phyloP scores from a whole-genome alignment of 495 filamentous ascomycete species.

The Penicillium paradoxum region DNA sequence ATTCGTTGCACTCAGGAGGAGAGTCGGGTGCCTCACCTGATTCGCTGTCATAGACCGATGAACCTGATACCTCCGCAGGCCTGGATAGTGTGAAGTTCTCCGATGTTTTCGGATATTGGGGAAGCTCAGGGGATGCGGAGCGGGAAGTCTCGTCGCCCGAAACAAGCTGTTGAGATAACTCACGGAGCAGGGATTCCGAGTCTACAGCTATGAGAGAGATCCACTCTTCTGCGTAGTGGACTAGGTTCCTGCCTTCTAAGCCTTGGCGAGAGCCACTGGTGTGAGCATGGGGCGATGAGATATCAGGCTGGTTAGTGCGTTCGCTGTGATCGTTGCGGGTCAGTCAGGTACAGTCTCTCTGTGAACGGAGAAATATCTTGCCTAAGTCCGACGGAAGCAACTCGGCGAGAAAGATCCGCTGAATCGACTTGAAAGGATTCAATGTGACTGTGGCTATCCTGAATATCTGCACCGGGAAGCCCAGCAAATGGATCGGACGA shows the following conservation, averaged over 20 bases:
- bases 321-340: not conserved
- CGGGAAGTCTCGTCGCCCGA: not conserved
- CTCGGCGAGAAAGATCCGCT: not conserved
- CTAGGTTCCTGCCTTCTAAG: not conserved
- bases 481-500: not conserved
- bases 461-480: not conserved
- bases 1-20: not conserved
- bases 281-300: not conserved
- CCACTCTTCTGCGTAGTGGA: conserved; percentile 1
- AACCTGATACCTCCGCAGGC: not conserved
- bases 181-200: not conserved
- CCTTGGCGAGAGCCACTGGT: not conserved
- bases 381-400: not conserved
- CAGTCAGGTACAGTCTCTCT: not conserved
- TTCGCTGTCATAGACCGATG: not conserved
- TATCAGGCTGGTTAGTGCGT: not conserved
- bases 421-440: not conserved
- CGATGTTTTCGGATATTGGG: too few species aligned
- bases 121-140: not conserved
- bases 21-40: not conserved
- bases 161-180: not conserved
- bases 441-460: not conserved
- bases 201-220: not conserved
- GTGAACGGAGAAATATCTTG: not conserved
- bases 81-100: not conserved